Conservation (phyloP, 345 rosid genomes). For the Brassica napus region Da-Ae NC_063448.1:46860501-46861000, state of each 20-base stretch:
- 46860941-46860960: conserved; percentile 73
- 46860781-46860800: conserved; percentile 15
- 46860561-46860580: background rate
- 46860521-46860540: conserved; percentile 16
- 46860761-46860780: conserved; percentile 65
- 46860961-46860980: conserved; percentile 55
- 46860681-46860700: conserved; percentile 74
- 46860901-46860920: conserved; percentile 94
- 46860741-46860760: conserved; percentile 95
- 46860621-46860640: conserved; percentile 14
- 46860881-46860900: conserved; percentile 67
- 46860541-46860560: background rate
- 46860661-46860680: conserved; percentile 78
- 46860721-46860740: conserved; percentile 96
- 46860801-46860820: conserved; percentile 12
- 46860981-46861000: conserved; percentile 89
- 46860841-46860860: background rate
- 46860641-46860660: conserved; percentile 1
- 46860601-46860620: conserved; percentile 26
- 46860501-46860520: background rate
- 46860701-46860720: conserved; percentile 79
- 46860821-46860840: conserved; percentile 12
- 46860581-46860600: conserved; percentile 6
- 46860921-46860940: conserved; percentile 96
- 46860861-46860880: background rate